Percentiles rank a stretch among this genome's conserved stretches.
These are phyloP conservation scores for Suillus tomentosus DNA, from an alignment of 768 basidiomycete species.

Conservation along the genomic window DNA sequence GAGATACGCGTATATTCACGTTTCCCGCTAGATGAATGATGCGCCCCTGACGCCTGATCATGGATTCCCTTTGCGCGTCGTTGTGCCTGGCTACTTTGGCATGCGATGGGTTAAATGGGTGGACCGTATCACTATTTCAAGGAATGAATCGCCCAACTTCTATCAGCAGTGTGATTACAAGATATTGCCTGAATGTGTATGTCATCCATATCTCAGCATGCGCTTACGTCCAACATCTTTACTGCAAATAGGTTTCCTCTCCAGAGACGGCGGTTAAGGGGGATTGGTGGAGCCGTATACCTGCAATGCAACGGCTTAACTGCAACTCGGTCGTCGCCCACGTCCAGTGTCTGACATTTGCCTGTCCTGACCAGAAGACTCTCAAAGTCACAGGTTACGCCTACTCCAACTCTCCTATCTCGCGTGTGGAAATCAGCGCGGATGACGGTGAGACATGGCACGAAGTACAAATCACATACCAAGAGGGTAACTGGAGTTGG, in stretches of 20 bases:
- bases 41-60: constrained; percentile 58
- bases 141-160: constrained; percentile 61
- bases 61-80: constrained; percentile 66
- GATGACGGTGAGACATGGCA: constrained; percentile 57
- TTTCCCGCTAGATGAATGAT: constrained; percentile 56
- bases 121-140: constrained; percentile 56
- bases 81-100: constrained; percentile 67
- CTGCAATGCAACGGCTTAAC: constrained; percentile 58
- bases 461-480: constrained; percentile 54
- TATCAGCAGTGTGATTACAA: constrained; percentile 78
- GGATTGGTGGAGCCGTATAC: constrained; percentile 53
- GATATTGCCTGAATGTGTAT: constrained; percentile 53
- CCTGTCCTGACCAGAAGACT: constrained; percentile 25
- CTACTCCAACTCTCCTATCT: constrained; percentile 48
- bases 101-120: constrained; percentile 82
- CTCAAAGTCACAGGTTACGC: constrained; percentile 56
- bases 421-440: constrained; percentile 49
- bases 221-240: constrained; percentile 1
- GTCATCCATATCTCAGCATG: neutral
- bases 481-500: constrained; percentile 73
- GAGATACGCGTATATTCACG: constrained; percentile 4
- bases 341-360: constrained; percentile 14
- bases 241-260: constrained; percentile 23
- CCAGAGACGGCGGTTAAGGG: constrained; percentile 27
- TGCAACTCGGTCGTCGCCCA: constrained; percentile 62